phyloP scores from a whole-genome alignment of 2,329 filamentous ascomycete genomes.

The Paraphoma chrysanthemicola region DNA sequence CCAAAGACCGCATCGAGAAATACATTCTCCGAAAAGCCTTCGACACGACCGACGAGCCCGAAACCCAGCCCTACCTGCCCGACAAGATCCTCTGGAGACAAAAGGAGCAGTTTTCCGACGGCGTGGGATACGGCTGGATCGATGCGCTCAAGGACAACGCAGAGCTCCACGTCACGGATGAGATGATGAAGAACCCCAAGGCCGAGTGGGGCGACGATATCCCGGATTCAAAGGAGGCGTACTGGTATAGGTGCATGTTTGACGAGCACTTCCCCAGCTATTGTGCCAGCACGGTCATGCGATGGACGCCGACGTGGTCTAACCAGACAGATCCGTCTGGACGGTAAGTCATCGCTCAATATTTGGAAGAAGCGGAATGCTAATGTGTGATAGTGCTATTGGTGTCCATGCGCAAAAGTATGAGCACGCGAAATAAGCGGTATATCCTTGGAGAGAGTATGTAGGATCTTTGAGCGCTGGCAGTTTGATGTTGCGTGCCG shows the following conservation, averaged over 20 bases:
- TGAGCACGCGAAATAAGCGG: slow-evolving; percentile 24
- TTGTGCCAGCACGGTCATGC: slow-evolving; percentile 91
- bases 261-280: slow-evolving; percentile 96
- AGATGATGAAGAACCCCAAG: slow-evolving; percentile 99
- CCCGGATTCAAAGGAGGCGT: slow-evolving; percentile 96
- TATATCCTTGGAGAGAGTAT: not conserved
- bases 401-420: slow-evolving; percentile 46
- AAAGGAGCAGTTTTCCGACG: slow-evolving; percentile 99
- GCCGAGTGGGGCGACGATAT: slow-evolving; percentile 92
- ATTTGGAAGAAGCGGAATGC: not conserved
- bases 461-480: too few relatives aligned
- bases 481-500: not conserved
- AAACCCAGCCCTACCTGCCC: slow-evolving; percentile 84
- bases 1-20: slow-evolving; percentile 88
- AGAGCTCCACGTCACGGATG: slow-evolving; percentile 86
- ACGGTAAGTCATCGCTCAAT: slow-evolving; percentile 62
- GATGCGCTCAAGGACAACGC: slow-evolving; percentile 96
- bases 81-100: slow-evolving; percentile 96
- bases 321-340: slow-evolving; percentile 95
- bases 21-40: slow-evolving; percentile 98
- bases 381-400: slow-evolving; percentile 37
- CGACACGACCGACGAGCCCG: slow-evolving; percentile 87
- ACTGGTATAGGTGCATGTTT: slow-evolving; percentile 98
- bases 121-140: slow-evolving; percentile 99
- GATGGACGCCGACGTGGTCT: slow-evolving; percentile 98